phyloP scores from a whole-genome alignment of 1,284 basidiomycete genomes.

The Ganoderma resinaceum region DNA sequence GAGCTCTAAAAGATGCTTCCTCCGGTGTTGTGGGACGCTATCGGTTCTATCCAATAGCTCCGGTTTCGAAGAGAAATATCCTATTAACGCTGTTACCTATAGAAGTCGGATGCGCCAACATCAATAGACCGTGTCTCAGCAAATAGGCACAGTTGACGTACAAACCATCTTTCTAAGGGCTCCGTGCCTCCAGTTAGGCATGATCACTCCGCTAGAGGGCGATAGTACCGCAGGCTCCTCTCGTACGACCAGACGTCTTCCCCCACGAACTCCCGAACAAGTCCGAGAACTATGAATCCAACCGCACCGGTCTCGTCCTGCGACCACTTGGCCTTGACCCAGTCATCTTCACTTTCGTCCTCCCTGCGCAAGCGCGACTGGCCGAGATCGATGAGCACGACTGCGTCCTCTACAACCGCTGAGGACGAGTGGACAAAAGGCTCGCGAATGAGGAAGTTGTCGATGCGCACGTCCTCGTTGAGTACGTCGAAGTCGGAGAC shows the following conservation, averaged over 20 bases:
- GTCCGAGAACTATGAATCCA: neutral
- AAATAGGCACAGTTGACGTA: too few species aligned
- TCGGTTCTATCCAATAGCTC: too few species aligned
- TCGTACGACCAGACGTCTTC: neutral
- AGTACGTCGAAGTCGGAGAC: neutral
- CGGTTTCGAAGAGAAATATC: too few species aligned
- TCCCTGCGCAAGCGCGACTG: neutral
- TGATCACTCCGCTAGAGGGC: neutral
- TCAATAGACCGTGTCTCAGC: too few species aligned
- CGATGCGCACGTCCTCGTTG: neutral
- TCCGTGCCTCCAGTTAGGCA: neutral
- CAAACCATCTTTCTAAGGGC: too few species aligned
- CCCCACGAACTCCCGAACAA: neutral
- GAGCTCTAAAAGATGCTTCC: too few species aligned
- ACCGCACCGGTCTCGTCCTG: neutral
- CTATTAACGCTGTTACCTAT: too few species aligned
- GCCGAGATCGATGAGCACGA: neutral
- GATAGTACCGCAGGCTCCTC: neutral
- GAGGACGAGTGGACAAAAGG: neutral
- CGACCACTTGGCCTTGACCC: neutral
- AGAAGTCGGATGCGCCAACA: too few species aligned
- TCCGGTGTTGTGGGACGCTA: too few species aligned
- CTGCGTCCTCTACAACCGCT: neutral
- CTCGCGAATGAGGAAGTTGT: neutral
- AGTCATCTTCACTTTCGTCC: neutral